A percentile compares a stretch with the other conserved stretches of the same genome.
Evolutionary conservation across 176 grass and related monocot genomes (phyloP).

Genomic region (Carex scoparia): DNA sequence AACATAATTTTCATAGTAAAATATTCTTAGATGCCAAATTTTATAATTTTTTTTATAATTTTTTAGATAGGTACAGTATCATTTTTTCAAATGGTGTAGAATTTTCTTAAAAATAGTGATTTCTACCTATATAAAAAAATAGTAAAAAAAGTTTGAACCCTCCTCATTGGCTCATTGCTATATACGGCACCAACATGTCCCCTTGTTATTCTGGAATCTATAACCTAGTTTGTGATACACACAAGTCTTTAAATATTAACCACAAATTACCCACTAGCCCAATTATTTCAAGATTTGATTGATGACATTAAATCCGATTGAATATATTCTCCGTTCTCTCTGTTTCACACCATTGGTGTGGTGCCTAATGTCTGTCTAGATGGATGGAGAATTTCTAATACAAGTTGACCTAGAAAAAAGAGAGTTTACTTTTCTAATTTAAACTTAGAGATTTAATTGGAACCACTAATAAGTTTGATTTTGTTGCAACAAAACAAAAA

Average conservation of each 20-base stretch:
- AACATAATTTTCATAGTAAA: too few relatives aligned
- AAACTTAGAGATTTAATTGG: background rate
- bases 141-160: too few relatives aligned
- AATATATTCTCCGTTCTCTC: background rate
- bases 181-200: background rate
- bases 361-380: background rate
- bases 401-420: background rate
- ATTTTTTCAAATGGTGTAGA: too few relatives aligned
- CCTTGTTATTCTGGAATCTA: background rate
- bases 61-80: too few relatives aligned
- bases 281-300: slow-evolving; percentile 1
- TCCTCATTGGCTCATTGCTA: background rate
- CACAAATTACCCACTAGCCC: background rate
- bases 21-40: too few relatives aligned
- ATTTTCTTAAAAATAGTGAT: too few relatives aligned
- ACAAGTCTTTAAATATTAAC: background rate
- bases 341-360: background rate
- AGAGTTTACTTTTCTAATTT: background rate
- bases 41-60: too few relatives aligned
- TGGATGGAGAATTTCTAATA: background rate
- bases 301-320: background rate
- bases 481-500: background rate
- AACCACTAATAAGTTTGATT: background rate
- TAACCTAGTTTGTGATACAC: background rate
- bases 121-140: too few relatives aligned